Base-by-base conservation (phyloP, 2,329 filamentous ascomycete species). In the Alternaria sp. region DNA sequence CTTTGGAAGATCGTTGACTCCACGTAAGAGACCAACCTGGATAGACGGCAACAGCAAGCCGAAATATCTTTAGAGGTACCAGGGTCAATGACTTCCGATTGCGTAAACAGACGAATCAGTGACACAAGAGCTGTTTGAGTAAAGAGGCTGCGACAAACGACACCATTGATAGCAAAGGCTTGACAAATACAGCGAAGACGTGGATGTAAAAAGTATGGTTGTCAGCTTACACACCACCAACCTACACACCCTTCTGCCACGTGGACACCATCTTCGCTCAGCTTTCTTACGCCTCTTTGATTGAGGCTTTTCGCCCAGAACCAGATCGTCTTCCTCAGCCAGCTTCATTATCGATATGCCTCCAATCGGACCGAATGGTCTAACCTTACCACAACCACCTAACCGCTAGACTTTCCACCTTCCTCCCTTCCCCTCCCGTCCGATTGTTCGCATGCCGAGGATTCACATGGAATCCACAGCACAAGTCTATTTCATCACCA, bases 311-410 rank as follows among this genome's bases (percentile, higher is more conserved):
- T 11, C 20, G 46, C 46, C 20, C 22, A 22, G 12, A 5, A 27
- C 32, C 30, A 36, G 18, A 49, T 49, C 20, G 20, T 16, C 18
- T 20, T 25, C 14, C 30, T 49, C 5, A 25, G 22, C 46, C 40
- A 43, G 34, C 20, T 25, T 18, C 46, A 27, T 50, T 50, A 36
- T 50, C 46, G 32, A 50, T 38, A 50, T 25, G 22, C 46, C 46
- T 50, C 22, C 5, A 22, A 50, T 38, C 46, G 46, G 46, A 38
- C 46, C 46, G 46, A 50, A 18, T 38, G 16, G 3, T 20, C 30
- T 30, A 25, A 16, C 46, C 14, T 25, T 20, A n/a, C 46, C 8
- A 50, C 20, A 9, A 32, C 14, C 30, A 32, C n/a, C 28, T 9
- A 7, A 50, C 32, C 30, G 46, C 46, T 32, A 27, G 34, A 38